Evolutionary conservation across 768 basidiomycete species (phyloP).

Genomic region (Leucocoprinus sp.): DNA sequence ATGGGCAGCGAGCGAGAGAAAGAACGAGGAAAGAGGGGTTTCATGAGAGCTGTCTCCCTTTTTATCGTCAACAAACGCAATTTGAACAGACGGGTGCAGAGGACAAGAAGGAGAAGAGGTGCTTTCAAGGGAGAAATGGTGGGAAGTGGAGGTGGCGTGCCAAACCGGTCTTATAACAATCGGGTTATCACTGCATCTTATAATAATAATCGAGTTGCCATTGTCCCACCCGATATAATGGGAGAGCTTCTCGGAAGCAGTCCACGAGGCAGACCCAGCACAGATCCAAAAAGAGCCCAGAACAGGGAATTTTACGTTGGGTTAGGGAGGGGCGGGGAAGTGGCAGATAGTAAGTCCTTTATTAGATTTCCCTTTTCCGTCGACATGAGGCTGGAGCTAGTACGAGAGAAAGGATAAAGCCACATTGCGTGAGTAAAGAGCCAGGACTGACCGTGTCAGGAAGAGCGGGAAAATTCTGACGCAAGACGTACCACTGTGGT

Average conservation of each 20-base stretch:
- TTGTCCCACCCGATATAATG: slow-evolving; percentile 6
- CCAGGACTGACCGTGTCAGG: background rate
- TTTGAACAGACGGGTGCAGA: background rate
- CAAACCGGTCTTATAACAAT: background rate
- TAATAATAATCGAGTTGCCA: slow-evolving; percentile 1
- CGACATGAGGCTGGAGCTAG: background rate
- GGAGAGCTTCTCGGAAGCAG: slow-evolving; percentile 8
- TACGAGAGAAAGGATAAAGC: background rate
- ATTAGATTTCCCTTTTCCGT: background rate
- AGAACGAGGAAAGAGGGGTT: background rate
- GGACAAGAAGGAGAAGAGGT: background rate
- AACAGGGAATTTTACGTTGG: slow-evolving; percentile 10
- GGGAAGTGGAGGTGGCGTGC: background rate
- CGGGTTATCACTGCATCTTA: too few species aligned
- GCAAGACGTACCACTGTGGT: too few species aligned
- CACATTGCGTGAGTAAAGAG: background rate
- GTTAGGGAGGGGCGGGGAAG: slow-evolving; percentile 1
- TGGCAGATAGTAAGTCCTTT: slow-evolving; percentile 8
- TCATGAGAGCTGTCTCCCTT: background rate
- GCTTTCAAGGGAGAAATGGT: background rate
- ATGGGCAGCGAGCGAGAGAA: slow-evolving; percentile 5
- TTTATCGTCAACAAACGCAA: background rate
- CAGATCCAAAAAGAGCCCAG: slow-evolving; percentile 6
- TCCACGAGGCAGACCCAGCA: slow-evolving; percentile 10
- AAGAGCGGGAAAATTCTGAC: too few species aligned